Base-by-base conservation (phyloP, 78 protist genomes). In the Polysphondylium violaceum region DNA sequence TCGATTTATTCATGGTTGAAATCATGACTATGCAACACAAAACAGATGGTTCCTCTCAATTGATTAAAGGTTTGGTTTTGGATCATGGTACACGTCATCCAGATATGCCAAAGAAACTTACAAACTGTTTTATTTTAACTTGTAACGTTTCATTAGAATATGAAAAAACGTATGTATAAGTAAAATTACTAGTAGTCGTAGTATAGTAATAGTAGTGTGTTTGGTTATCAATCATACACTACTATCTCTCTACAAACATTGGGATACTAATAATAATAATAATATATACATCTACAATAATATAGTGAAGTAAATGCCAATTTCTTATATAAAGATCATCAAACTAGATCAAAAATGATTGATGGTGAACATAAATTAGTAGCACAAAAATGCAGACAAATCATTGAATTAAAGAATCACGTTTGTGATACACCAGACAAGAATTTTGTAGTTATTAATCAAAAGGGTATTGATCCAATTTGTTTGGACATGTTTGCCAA, bases 41-140 rank as follows among this genome's bases (percentile, higher is more conserved):
- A 74, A 72, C 79, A 1, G 98, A 93, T 23, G 83, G 90, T 38
- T 98, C 97, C 56, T 92, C 98, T 6, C 40, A 38, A 16, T 93
- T 99, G 14, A 87, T 99, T 74, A 25, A 87, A 53, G 99, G 99
- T 50, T 94, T 99, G 3, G 99, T 99, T 17, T 78, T 99, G 7
- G 99, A 99, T 76, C 99, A 99, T 89, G 99, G 99, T 14, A 92
- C 98, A 0, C 94, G 99, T 21, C 99, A 98, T 74, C 99, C 99
- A 38, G 99, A 96, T 93, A 99, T 99, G 99, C 98, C 98, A 51
- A 95, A 93, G 93, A 25, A 35, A 38, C 55, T 95, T 3, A 88
- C 92, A 69, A 95, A 99, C 61, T 61, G 94, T 55, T 93, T 59
- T 91, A 79, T 99, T 59, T 95, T 98, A 55, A 98, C 96, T 14